These are phyloP conservation scores for Fonsecaea multimorphosa DNA, from an alignment of 2,329 filamentous ascomycete species.

Conservation along the genomic window DNA sequence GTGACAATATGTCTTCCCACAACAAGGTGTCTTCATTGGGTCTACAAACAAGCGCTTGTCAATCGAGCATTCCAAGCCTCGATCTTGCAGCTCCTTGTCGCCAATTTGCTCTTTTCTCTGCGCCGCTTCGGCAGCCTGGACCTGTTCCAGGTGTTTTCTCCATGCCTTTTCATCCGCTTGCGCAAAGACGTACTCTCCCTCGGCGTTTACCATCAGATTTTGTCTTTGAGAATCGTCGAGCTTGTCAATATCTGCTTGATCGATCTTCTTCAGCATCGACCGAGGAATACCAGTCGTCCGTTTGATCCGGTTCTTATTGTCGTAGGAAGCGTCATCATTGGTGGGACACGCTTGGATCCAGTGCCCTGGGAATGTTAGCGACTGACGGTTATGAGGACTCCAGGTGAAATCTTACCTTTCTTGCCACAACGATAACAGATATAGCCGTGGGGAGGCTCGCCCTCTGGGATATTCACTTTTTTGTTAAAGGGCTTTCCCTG, in stretches of 20 bases:
- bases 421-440: slow-evolving; percentile 95
- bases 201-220: slow-evolving; percentile 96
- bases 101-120: slow-evolving; percentile 77
- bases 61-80: slow-evolving; percentile 88
- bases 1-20: slow-evolving; percentile 97
- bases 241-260: slow-evolving; percentile 69
- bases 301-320: slow-evolving; percentile 91
- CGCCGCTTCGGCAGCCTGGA: slow-evolving; percentile 79
- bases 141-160: slow-evolving; percentile 96
- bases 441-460: slow-evolving; percentile 91
- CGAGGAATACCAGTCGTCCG: slow-evolving; percentile 95
- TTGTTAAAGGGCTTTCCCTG: slow-evolving; percentile 43
- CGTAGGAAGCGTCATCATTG: slow-evolving; percentile 96
- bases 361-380: slow-evolving; percentile 65
- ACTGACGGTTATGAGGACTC: slow-evolving; percentile 1
- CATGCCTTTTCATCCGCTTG: slow-evolving; percentile 94
- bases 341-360: slow-evolving; percentile 98
- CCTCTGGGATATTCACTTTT: slow-evolving; percentile 78
- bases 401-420: slow-evolving; percentile 64
- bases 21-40: slow-evolving; percentile 98
- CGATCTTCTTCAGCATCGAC: slow-evolving; percentile 92
- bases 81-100: slow-evolving; percentile 85
- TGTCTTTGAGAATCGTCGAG: slow-evolving; percentile 78
- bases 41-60: slow-evolving; percentile 98
- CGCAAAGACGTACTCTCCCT: slow-evolving; percentile 96